Evolutionary conservation across 1,284 basidiomycete genomes (phyloP).

Genomic region (Puccinia horiana): DNA sequence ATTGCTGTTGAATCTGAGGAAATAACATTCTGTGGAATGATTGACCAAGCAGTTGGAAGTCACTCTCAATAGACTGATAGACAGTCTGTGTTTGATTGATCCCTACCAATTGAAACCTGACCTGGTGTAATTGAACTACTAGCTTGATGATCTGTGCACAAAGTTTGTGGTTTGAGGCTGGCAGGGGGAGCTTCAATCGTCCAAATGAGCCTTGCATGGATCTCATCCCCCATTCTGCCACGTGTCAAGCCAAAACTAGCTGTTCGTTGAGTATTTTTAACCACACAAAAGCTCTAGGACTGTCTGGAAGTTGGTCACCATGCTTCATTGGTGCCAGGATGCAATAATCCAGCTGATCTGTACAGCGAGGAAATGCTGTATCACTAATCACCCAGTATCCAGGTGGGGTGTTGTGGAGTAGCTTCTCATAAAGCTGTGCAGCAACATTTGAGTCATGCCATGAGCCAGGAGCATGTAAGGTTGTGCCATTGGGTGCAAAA

Average conservation of each 20-base stretch:
- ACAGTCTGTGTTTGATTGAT: slow-evolving; percentile 5
- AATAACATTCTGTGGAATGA: not conserved
- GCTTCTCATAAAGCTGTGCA: not conserved
- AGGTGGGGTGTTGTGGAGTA: not conserved
- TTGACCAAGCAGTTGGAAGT: not conserved
- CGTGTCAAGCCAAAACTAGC: not conserved
- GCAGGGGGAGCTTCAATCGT: not conserved
- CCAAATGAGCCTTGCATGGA: not conserved
- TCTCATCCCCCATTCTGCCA: not conserved
- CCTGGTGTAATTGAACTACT: not conserved
- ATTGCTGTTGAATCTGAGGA: not conserved
- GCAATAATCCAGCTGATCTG: not conserved
- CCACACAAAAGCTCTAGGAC: not conserved
- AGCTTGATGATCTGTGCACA: not conserved
- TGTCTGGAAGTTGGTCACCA: not conserved
- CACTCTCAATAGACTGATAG: not conserved
- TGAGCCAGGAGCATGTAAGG: no score
- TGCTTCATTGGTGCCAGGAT: not conserved
- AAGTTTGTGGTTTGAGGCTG: not conserved
- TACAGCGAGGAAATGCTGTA: not conserved
- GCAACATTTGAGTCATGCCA: slow-evolving; percentile 7
- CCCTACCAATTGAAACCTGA: not conserved
- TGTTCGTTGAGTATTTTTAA: not conserved
- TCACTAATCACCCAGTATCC: not conserved
- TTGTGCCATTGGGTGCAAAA: no score